phyloP scores from a whole-genome alignment of 2,329 filamentous ascomycete species.

The Bisporella sp. region DNA sequence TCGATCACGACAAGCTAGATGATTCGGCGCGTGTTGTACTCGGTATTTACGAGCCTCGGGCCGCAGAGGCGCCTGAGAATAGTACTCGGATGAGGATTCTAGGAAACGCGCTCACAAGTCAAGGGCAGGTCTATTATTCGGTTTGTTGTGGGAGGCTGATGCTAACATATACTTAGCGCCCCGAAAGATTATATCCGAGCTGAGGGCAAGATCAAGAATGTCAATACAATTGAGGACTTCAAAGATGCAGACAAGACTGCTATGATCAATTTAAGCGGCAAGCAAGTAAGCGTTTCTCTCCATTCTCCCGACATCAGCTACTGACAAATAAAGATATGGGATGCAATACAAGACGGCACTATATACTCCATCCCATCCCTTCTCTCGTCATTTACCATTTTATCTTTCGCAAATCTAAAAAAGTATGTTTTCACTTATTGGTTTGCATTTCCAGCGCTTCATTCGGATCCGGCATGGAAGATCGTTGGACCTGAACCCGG shows the following conservation, averaged over 20 bases:
- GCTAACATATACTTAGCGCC: slow-evolving; percentile 39
- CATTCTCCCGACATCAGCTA: background rate
- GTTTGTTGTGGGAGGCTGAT: slow-evolving; percentile 13
- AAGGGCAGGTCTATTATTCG: slow-evolving; percentile 54
- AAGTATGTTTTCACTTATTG: slow-evolving; percentile 98
- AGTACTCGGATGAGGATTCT: slow-evolving; percentile 88
- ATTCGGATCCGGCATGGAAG: slow-evolving; percentile 81
- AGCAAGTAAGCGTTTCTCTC: slow-evolving; percentile 51
- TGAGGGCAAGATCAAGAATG: slow-evolving; percentile 91
- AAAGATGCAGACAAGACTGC: slow-evolving; percentile 72
- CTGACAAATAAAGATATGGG: slow-evolving; percentile 68
- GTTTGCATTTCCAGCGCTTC: slow-evolving; percentile 91
- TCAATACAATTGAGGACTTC: slow-evolving; percentile 94
- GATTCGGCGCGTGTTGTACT: slow-evolving; percentile 83
- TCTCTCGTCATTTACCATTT: slow-evolving; percentile 78
- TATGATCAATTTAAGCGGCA: slow-evolving; percentile 71
- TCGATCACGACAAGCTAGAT: slow-evolving; percentile 95
- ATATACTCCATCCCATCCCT: slow-evolving; percentile 94
- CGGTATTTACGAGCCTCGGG: slow-evolving; percentile 81
- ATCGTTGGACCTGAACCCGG: slow-evolving; percentile 36
- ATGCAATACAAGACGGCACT: slow-evolving; percentile 91
- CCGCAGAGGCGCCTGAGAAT: slow-evolving; percentile 61
- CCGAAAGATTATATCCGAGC: slow-evolving; percentile 70
- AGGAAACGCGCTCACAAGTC: slow-evolving; percentile 75
- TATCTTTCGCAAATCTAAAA: slow-evolving; percentile 93